Evolutionary conservation across 2,329 filamentous ascomycete species (phyloP), one percentile per base, ranked within the genome.

Genomic region (Zymoseptoria pseudotritici): DNA sequence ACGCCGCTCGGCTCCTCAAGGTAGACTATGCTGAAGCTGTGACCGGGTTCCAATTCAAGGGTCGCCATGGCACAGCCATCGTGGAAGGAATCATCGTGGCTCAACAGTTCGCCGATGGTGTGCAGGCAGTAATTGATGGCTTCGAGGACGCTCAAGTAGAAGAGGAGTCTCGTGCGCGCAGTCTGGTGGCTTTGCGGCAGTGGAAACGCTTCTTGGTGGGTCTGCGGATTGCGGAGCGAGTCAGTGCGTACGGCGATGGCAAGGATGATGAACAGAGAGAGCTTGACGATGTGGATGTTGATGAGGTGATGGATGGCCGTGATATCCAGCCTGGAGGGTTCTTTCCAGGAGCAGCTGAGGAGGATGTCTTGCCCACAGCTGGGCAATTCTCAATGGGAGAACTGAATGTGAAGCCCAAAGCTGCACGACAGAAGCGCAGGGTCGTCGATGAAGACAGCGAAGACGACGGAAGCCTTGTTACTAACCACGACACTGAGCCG

Each of bases 11-110:
- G 59, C 76, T 92, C 1, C 74, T 97, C 1, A 86, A 86, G 0
- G 81, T 97, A 19, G 91, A 97, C 74, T 96, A 89, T 72, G 90
- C 90, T 2, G 90, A 93, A 31, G 94, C 94, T 0, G 84, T 99
- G 4, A 94, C 88, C 0, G 93, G 93, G 0, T 99, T 97, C 69
- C 82, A 87, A 46, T 99, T 97, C 76, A 87, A 85, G 70, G 91
- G 91, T 0, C 84, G 90, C 2, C 86, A 90, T 58, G 93, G 93
- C 17, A 97, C 91, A 2, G 91, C 94, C 1, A 82, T 97, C 2
- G 76, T 94, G 2, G 82, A 84, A 46, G 94, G 94, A 1, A 83
- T 88, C 0, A 85, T 99, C 0, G 85, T 96, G 1, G 87, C 91
- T 0, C 72, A 75, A 17, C 88, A 93, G 71, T 84, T 86, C 62